A percentile compares a stretch with the other conserved stretches of the same genome.
Conservation (phyloP, 1,284 basidiomycete genomes). For the Microstroma glucosiphilum region DNA sequence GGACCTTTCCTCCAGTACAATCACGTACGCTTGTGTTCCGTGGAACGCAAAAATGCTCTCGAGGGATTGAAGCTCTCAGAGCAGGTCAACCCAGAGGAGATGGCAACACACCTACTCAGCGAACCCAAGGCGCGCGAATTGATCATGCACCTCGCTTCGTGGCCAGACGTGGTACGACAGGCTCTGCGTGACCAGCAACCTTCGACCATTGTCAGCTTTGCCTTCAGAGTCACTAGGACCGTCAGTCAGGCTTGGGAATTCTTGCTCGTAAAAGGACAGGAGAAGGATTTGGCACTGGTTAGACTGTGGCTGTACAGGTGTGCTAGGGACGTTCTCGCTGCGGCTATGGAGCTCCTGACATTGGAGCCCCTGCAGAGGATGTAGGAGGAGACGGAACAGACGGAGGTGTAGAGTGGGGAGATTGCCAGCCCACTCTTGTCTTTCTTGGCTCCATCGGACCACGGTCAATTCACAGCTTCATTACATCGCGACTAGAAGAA, state of each 20-base stretch:
- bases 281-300: conserved; percentile 67
- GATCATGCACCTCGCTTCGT: conserved; percentile 74
- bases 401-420: no score
- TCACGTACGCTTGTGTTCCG: conserved; percentile 86
- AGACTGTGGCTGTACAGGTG: conserved; percentile 82
- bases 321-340: conserved; percentile 78
- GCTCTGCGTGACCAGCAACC: conserved; percentile 83
- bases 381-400: conserved; percentile 56
- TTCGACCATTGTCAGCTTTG: conserved; percentile 74
- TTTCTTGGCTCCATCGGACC: no score
- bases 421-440: no score
- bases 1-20: conserved; percentile 66
- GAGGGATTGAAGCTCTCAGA: conserved; percentile 62
- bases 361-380: conserved; percentile 76
- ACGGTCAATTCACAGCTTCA: no score
- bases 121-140: conserved; percentile 75
- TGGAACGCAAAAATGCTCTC: conserved; percentile 77
- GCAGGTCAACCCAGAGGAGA: conserved; percentile 55
- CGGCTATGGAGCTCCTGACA: conserved; percentile 79
- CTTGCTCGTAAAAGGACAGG: conserved; percentile 72
- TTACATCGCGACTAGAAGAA: no score
- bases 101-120: conserved; percentile 65
- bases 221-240: conserved; percentile 69
- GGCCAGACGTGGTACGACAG: conserved; percentile 81
- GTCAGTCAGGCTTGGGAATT: conserved; percentile 85